Evolutionary conservation across 805 yeast species (phyloP).

Genomic region (Maudiozyma serrabonitensis): DNA sequence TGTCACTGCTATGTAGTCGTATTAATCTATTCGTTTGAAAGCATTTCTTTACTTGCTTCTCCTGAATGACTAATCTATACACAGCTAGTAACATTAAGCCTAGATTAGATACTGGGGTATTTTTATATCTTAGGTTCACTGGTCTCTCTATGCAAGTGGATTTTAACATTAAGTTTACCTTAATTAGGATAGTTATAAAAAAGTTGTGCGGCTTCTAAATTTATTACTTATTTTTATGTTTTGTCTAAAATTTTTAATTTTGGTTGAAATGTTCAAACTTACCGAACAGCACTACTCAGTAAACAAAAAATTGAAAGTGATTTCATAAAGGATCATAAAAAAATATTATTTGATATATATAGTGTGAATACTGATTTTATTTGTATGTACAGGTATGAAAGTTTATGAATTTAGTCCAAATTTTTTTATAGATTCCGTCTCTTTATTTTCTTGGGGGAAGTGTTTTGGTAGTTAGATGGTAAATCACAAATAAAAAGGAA

Average conservation of each 20-base stretch:
- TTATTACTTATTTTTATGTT: background rate
- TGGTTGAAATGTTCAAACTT: background rate
- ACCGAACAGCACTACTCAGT: background rate
- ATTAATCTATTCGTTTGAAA: no score
- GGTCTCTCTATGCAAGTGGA: no score
- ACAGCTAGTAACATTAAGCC: no score
- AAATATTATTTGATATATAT: background rate
- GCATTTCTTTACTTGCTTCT: no score
- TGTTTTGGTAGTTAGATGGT: background rate
- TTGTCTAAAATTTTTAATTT: background rate
- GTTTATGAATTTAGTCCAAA: background rate
- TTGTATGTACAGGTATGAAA: conserved; percentile 3
- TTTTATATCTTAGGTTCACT: no score
- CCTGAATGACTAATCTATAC: no score
- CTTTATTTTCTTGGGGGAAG: no score
- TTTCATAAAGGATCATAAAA: background rate
- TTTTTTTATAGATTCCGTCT: no score
- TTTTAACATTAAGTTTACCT: no score
- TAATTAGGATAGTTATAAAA: background rate
- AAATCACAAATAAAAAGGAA: background rate
- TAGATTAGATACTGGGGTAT: no score
- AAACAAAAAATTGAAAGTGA: background rate
- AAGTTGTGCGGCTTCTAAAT: background rate
- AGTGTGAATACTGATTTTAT: background rate
- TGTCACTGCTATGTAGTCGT: no score